These are phyloP conservation scores for Chrysanthemum lavandulifolium DNA, from an alignment of 129 eudicot species.

Conservation along the genomic window DNA sequence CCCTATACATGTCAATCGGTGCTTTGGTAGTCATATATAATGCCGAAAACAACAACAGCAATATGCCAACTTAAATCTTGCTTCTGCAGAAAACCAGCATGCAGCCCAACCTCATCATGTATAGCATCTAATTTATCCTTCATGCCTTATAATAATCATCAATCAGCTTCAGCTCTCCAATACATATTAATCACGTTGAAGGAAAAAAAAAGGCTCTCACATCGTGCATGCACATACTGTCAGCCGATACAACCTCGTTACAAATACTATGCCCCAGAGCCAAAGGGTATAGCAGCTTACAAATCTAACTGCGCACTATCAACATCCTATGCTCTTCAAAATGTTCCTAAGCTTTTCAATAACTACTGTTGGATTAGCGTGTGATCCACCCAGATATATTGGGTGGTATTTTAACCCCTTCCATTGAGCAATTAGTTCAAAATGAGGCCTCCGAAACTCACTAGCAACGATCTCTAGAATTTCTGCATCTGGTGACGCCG, in stretches of 20 bases:
- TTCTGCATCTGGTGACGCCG: conserved; percentile 58
- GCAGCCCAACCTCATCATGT: not conserved
- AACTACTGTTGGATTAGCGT: conserved; percentile 60
- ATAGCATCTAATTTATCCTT: not conserved
- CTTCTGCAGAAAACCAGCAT: not conserved
- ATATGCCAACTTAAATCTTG: not conserved
- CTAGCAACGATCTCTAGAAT: conserved; percentile 74
- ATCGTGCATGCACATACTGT: too few species aligned
- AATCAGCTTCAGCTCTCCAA: not conserved
- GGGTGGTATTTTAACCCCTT: conserved; percentile 89
- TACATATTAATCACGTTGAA: not conserved
- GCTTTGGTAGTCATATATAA: not conserved
- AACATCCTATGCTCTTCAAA: conserved; percentile 69
- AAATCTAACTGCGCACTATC: conserved; percentile 17
- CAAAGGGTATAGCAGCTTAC: conserved; percentile 4
- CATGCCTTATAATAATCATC: conserved; percentile 1
- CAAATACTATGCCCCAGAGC: conserved; percentile 6
- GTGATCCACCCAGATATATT: conserved; percentile 49
- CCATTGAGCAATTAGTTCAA: conserved; percentile 72
- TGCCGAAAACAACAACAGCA: conserved; percentile 17
- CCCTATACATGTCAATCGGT: not conserved
- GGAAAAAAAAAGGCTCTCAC: not conserved
- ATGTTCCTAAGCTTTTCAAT: conserved; percentile 52
- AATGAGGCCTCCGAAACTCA: conserved; percentile 83
- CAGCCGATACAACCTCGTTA: not conserved